A percentile compares a stretch with the other conserved stretches of the same genome.
Conservation (phyloP, 2,329 filamentous ascomycete species). For the Corniculantispora saksenae region DNA sequence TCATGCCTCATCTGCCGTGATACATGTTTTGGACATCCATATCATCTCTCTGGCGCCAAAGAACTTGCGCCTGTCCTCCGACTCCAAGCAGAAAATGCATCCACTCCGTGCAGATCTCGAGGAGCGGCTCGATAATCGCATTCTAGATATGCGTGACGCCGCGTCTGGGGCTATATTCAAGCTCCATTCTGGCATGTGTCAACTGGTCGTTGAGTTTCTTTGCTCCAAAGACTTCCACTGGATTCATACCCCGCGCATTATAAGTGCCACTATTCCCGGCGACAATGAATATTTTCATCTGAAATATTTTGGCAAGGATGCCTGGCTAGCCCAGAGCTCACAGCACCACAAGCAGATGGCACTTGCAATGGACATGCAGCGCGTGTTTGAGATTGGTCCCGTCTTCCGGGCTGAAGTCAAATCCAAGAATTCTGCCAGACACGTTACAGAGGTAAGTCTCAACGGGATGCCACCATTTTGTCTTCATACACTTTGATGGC, state of each 20-base stretch:
- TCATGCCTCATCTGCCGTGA: background rate
- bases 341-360: conserved; percentile 15
- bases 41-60: background rate
- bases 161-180: conserved; percentile 5
- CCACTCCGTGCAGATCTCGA: background rate
- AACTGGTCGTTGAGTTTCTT: conserved; percentile 11
- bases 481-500: background rate
- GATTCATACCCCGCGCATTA: conserved; percentile 5
- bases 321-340: conserved; percentile 6
- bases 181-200: conserved; percentile 14
- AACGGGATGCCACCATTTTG: too few species aligned
- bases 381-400: conserved; percentile 7
- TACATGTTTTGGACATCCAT: background rate
- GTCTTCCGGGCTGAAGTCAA: conserved; percentile 4
- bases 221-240: conserved; percentile 2
- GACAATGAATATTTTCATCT: conserved; percentile 5
- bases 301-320: conserved; percentile 7
- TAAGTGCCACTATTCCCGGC: background rate
- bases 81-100: too few species aligned
- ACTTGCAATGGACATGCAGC: conserved; percentile 1
- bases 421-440: background rate
- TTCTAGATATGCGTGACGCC: background rate
- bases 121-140: background rate
- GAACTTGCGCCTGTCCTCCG: background rate
- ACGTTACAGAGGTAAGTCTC: background rate